Conservation (phyloP, 2,329 filamentous ascomycete genomes). For the Ophiostoma tasmaniense region DNA sequence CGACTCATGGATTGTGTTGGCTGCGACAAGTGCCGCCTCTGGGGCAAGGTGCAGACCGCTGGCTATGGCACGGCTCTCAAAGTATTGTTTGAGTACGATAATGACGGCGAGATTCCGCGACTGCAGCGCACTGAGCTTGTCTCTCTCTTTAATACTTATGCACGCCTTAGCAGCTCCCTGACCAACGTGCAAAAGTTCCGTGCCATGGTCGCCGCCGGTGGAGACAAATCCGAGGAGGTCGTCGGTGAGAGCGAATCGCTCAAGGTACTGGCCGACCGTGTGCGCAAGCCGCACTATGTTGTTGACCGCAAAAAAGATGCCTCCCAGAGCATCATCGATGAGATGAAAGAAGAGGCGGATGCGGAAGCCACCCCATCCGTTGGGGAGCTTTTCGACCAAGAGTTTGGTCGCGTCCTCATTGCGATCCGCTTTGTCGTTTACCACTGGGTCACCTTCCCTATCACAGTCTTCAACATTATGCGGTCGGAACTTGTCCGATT, state of each 20-base stretch:
- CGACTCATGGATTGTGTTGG: conserved; percentile 97
- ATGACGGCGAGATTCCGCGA: conserved; percentile 50
- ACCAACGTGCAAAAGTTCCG: conserved; percentile 66
- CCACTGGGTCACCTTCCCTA: conserved; percentile 63
- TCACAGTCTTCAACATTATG: conserved; percentile 41
- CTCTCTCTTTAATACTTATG: conserved; percentile 88
- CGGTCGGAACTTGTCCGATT: conserved; percentile 37
- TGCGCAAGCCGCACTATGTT: conserved; percentile 38
- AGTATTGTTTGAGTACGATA: conserved; percentile 88
- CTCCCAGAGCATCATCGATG: conserved; percentile 29
- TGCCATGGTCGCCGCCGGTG: conserved; percentile 38
- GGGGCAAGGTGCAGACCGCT: conserved; percentile 93
- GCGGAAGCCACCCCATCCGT: conserved; percentile 34
- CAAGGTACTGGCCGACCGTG: conserved; percentile 27
- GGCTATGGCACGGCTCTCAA: conserved; percentile 94
- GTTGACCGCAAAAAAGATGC: conserved; percentile 26
- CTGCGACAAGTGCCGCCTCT: conserved; percentile 95
- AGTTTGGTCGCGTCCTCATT: conserved; percentile 54
- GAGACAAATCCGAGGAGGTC: conserved; percentile 23
- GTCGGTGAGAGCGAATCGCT: conserved; percentile 19
- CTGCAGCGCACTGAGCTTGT: conserved; percentile 88
- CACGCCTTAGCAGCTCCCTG: conserved; percentile 74
- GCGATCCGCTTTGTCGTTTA: conserved; percentile 58
- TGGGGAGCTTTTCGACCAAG: conserved; percentile 51
- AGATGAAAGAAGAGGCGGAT: conserved; percentile 23